A percentile compares a stretch with the other conserved stretches of the same genome.
Evolutionary conservation across 2,329 filamentous ascomycete species (phyloP).

Genomic region (Colletotrichum truncatum): DNA sequence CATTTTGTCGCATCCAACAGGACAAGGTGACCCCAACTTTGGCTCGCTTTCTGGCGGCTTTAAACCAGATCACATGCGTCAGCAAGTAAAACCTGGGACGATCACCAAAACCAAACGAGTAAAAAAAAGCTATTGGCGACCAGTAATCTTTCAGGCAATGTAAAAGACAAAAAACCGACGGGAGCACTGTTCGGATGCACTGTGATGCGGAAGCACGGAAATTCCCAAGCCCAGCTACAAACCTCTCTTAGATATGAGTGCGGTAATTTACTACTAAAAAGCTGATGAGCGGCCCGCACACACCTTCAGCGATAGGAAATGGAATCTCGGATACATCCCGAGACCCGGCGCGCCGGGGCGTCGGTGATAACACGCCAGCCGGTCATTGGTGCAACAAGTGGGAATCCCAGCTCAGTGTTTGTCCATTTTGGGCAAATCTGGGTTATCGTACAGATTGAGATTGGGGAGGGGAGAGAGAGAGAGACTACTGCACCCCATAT

Average conservation of each 20-base stretch:
- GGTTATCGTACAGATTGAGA: not conserved
- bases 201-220: constrained; percentile 25
- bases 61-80: not conserved
- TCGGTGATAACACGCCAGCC: constrained; percentile 6
- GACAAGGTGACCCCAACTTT: not conserved
- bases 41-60: constrained; percentile 24
- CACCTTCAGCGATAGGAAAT: constrained; percentile 10
- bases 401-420: not conserved
- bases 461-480: too few relatives aligned
- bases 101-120: too few relatives aligned
- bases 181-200: constrained; percentile 24
- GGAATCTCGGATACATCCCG: constrained; percentile 19
- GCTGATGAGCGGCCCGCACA: constrained; percentile 15
- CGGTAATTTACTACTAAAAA: constrained; percentile 7
- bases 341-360: not conserved
- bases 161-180: not conserved
- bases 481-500: constrained; percentile 3
- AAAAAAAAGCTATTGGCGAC: not conserved
- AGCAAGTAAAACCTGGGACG: not conserved
- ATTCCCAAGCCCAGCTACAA: too few relatives aligned
- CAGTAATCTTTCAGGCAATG: not conserved
- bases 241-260: not conserved
- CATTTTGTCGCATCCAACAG: not conserved
- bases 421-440: not conserved
- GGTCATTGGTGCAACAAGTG: not conserved